These are phyloP conservation scores for Scheffersomyces coipomensis DNA, from an alignment of 805 yeast genomes.

Conservation along the genomic window DNA sequence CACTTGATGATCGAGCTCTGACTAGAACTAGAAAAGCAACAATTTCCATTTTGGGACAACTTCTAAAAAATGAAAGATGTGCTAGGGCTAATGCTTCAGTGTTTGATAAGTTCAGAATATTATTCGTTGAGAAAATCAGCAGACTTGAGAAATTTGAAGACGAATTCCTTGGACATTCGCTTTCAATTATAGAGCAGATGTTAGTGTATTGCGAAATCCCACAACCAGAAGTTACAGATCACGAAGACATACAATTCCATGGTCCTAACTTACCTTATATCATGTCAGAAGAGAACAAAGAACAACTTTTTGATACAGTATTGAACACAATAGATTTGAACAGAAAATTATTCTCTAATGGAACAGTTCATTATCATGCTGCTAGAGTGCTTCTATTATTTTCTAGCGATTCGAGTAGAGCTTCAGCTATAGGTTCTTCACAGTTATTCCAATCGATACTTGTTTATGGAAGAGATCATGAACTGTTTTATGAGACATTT, in stretches of 20 bases:
- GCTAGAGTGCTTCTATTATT: conserved; percentile 56
- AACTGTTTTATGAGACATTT: background rate
- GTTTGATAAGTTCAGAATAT: conserved; percentile 32
- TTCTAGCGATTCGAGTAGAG: conserved; percentile 43
- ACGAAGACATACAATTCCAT: conserved; percentile 8
- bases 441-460: conserved; percentile 30
- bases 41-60: conserved; percentile 9
- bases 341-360: conserved; percentile 42
- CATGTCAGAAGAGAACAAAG: conserved; percentile 16
- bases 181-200: conserved; percentile 55
- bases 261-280: conserved; percentile 11
- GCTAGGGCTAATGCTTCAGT: conserved; percentile 6
- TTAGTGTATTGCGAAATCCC: conserved; percentile 55
- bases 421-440: conserved; percentile 44
- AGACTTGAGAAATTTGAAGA: conserved; percentile 20
- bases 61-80: conserved; percentile 11
- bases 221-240: conserved; percentile 28
- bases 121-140: conserved; percentile 33
- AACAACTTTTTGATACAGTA: conserved; percentile 43
- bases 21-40: no score
- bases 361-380: conserved; percentile 51
- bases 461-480: background rate
- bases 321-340: conserved; percentile 35
- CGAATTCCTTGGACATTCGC: conserved; percentile 59
- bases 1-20: conserved; percentile 10